Base-by-base conservation (phyloP, 2,329 filamentous ascomycete genomes). In the Cytospora paraplurivora region DNA sequence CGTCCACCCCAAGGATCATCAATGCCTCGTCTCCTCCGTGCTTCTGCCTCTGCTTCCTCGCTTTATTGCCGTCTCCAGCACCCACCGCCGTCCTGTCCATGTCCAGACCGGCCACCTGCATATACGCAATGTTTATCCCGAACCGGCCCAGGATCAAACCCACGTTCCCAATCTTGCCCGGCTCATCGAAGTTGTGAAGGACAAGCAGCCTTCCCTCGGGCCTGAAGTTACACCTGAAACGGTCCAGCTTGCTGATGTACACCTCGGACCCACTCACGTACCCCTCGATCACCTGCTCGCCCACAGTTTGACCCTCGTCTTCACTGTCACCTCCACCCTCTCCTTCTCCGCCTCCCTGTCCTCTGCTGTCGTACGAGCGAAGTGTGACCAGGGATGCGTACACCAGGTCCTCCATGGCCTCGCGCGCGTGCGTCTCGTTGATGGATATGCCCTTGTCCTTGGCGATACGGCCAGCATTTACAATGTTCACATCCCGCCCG, bases 161-260 rank as follows among this genome's bases (percentile, higher is more conserved):
- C 3, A 95, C 91, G 44, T 87, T 86, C 2, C 91, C 91, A 72
- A 95, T 94, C 79, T 93, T 93, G 12, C 91, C 91, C 0, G 90
- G 90, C 67, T 88, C 83, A 71, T 95, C 91, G 70, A 91, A 93
- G 76, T 94, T 94, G 71, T 92, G 85, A 70, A 92, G 84, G 64
- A 94, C 88, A n/a, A 93, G 79, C 64, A 94, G 74, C 0, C 86
- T 91, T 0, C 91, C 91, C 64, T 89, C 84, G 0, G 91, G 90
- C 12, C 85, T 81, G 68, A 95, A 94, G 5, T 85, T 86, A 0
- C 89, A 89, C 47, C 83, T 85, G 77, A 94, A 95, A 1, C 88
- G 83, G 70, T 87, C 90, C 10, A 95, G 77, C 33, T 89, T 85
- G 34, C 86, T 89, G 69, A 95, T 93, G 74, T 87, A 90, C 11